Evolutionary conservation across 441 rosid species (phyloP).

Genomic region (Aquilaria agallochum): DNA sequence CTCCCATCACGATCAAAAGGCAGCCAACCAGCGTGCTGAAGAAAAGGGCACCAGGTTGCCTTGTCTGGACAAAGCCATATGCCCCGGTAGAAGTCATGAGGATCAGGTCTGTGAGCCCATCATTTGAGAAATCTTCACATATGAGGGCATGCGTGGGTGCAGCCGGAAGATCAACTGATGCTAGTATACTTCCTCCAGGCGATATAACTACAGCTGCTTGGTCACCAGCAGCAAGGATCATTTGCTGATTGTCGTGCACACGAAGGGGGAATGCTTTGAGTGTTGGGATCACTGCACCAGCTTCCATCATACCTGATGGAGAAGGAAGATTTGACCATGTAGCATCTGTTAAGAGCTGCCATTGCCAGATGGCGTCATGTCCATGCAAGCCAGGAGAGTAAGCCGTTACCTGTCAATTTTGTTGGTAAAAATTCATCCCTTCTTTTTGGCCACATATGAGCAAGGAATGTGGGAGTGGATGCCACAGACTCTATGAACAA

Average conservation of each 20-base stretch:
- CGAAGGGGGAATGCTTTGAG: constrained; percentile 73
- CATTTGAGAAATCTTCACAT: constrained; percentile 85
- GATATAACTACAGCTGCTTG: constrained; percentile 83
- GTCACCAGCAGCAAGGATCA: constrained; percentile 97
- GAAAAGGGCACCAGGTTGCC: constrained; percentile 98
- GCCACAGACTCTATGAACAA: too few species aligned
- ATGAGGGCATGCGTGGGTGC: constrained; percentile 87
- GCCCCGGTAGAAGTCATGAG: constrained; percentile 86
- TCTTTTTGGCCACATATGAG: too few species aligned
- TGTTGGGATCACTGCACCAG: constrained; percentile 76
- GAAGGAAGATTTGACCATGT: constrained; percentile 97
- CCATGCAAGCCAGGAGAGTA: constrained; percentile 86
- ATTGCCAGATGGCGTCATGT: constrained; percentile 90
- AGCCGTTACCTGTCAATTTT: constrained; percentile 68
- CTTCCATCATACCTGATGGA: constrained; percentile 86
- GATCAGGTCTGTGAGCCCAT: constrained; percentile 85
- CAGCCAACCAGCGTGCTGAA: constrained; percentile 96
- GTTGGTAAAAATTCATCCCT: too few species aligned
- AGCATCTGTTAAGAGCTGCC: constrained; percentile 91
- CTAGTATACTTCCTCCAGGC: constrained; percentile 73
- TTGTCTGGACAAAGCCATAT: constrained; percentile 91
- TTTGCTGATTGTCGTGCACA: constrained; percentile 69
- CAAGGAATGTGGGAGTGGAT: neutral
- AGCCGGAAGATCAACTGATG: constrained; percentile 78
- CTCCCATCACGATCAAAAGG: constrained; percentile 90